Conservation (phyloP, 2,329 filamentous ascomycete genomes). For the Hymenotorrendiella dingleyae region DNA sequence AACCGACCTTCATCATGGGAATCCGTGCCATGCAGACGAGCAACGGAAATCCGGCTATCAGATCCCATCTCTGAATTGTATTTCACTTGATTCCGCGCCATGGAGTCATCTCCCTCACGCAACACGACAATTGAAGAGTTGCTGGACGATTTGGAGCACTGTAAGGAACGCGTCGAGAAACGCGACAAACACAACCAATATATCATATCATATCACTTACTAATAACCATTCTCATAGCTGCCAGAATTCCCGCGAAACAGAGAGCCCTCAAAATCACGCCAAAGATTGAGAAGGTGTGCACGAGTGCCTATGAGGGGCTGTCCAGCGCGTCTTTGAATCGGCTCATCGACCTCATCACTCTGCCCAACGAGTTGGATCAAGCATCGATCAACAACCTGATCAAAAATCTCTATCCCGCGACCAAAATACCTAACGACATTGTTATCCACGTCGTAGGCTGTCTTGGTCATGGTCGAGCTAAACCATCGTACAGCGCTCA, state of each 20-base stretch:
- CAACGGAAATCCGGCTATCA: too few species aligned
- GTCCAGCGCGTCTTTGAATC: conserved; percentile 50
- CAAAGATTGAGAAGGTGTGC: conserved; percentile 56
- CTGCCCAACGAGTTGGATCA: conserved; percentile 68
- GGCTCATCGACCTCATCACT: conserved; percentile 62
- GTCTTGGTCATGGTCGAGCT: conserved; percentile 69
- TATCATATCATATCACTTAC: conserved; percentile 7
- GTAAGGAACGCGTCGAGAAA: conserved; percentile 22
- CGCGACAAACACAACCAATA: conserved; percentile 6
- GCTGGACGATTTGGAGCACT: conserved; percentile 23
- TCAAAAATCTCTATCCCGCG: conserved; percentile 73
- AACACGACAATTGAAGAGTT: conserved; percentile 16
- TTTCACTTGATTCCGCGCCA: conserved; percentile 6
- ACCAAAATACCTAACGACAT: conserved; percentile 53
- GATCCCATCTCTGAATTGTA: too few species aligned
- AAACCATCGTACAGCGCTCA: conserved; percentile 71
- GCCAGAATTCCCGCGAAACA: conserved; percentile 60
- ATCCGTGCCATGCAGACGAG: too few species aligned
- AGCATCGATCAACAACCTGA: conserved; percentile 59
- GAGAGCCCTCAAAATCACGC: conserved; percentile 55
- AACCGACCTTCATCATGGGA: too few species aligned
- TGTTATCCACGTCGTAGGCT: conserved; percentile 61
- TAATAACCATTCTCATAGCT: conserved; percentile 41
- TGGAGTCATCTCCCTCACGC: conserved; percentile 8
- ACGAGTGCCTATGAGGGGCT: conserved; percentile 65